These are phyloP conservation scores for Selaginella moellendorffii DNA, from an alignment of 75 land plant genomes.

Conservation along the genomic window DNA sequence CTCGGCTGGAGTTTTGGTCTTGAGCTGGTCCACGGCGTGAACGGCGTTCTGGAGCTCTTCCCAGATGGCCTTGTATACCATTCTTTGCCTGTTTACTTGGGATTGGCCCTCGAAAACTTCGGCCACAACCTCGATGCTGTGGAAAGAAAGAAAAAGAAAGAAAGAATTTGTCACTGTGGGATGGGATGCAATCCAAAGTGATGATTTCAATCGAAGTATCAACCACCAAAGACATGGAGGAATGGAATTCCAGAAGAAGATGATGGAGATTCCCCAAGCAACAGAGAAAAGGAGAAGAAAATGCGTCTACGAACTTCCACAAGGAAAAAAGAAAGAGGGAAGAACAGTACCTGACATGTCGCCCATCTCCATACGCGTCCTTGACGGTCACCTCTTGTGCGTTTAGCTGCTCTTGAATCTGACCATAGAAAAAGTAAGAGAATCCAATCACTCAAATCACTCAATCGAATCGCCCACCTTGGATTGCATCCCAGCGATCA, in stretches of 20 bases:
- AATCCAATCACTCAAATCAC: neutral
- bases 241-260: neutral
- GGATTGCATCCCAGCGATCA: slow-evolving; percentile 30
- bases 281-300: no score
- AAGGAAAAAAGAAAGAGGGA: neutral
- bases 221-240: neutral
- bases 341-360: slow-evolving; percentile 59
- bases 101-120: slow-evolving; percentile 75
- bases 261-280: neutral
- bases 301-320: neutral
- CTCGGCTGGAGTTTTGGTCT: slow-evolving; percentile 64
- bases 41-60: slow-evolving; percentile 83
- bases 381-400: slow-evolving; percentile 59
- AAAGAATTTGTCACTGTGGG: neutral
- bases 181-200: neutral
- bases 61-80: slow-evolving; percentile 98
- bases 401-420: slow-evolving; percentile 78
- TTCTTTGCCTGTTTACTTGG: slow-evolving; percentile 76
- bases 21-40: slow-evolving; percentile 94
- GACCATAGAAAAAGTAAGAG: slow-evolving; percentile 10
- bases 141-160: slow-evolving; percentile 8
- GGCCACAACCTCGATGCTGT: slow-evolving; percentile 78
- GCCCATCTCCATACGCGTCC: slow-evolving; percentile 95
- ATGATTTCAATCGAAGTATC: neutral
- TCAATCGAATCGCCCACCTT: slow-evolving; percentile 23